These are phyloP conservation scores for Ophiostoma sp. DNA, from an alignment of 2,329 filamentous ascomycete genomes.

Conservation along the genomic window DNA sequence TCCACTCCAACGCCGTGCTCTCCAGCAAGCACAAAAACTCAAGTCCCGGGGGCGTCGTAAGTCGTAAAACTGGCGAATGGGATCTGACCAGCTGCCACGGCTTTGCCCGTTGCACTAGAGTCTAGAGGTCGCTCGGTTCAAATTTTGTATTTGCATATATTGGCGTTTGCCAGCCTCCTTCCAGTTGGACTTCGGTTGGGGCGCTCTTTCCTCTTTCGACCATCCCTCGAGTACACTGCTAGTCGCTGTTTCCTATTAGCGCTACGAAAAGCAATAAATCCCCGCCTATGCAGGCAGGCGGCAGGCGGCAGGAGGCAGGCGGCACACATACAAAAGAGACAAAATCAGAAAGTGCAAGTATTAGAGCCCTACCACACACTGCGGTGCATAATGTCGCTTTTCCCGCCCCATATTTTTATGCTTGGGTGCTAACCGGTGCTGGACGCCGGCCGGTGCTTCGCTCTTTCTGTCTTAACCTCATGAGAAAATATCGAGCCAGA, in stretches of 20 bases:
- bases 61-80: conserved; percentile 21
- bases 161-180: conserved; percentile 16
- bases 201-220: conserved; percentile 21
- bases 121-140: conserved; percentile 8
- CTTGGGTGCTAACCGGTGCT: conserved; percentile 11
- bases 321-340: neutral
- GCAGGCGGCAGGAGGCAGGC: neutral
- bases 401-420: neutral
- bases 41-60: conserved; percentile 12
- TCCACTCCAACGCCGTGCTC: neutral
- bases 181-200: conserved; percentile 13
- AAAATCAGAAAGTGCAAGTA: neutral
- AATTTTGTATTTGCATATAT: conserved; percentile 24
- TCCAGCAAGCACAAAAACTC: neutral
- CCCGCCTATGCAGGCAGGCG: neutral
- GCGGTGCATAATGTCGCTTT: neutral
- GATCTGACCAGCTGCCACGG: conserved; percentile 8
- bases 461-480: conserved; percentile 10
- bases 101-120: conserved; percentile 21
- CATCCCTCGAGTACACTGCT: neutral
- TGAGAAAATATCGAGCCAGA: neutral
- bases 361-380: neutral
- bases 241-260: neutral
- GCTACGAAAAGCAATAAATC: neutral
- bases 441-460: neutral